Base-by-base conservation (phyloP, 192 early-diverging fungal genomes). In the Ambispora gerdemannii region DNA sequence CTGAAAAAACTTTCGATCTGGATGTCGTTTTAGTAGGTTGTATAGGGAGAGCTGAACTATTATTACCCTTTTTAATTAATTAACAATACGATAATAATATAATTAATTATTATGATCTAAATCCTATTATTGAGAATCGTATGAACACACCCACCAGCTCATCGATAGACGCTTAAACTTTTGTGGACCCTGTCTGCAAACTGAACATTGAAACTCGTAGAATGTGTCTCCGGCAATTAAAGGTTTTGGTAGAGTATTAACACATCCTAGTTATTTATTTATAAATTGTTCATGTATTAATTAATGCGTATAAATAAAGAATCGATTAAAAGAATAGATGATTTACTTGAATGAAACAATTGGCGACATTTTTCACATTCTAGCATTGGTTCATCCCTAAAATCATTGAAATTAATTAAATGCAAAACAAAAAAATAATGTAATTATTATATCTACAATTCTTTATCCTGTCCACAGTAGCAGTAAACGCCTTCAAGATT, bases 21-120 rank as follows among this genome's bases (percentile, higher is more conserved):
- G 87, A 70, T 87, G 80, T 0, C 76, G 76, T 10, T 76, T 74
- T 58, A 87, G 83, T n/a, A 95, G 59, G 66, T 91, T 87, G 76
- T 90, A 92, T 34, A 95, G 74, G 0, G 88, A 84, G 31, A 93
- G 71, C 51, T 93, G 90, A 4, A 91, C 89, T 32, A 92, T 81
- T 33, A 81, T 77, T 11, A 76, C 70, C 81, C 72, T 75, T 68
- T n/a, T n/a, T n/a, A n/a, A n/a, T n/a, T n/a, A n/a, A n/a, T n/a
- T n/a, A n/a, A n/a, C n/a, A n/a, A n/a, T n/a, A n/a, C n/a, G n/a
- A n/a, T n/a, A n/a, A n/a, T n/a, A n/a, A n/a, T n/a, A n/a, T n/a
- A n/a, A n/a, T n/a, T n/a, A n/a, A n/a, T n/a, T n/a, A n/a, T n/a
- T n/a, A n/a, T n/a, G n/a, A n/a, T n/a, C n/a, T n/a, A n/a, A n/a